A percentile compares a stretch with the other conserved stretches of the same genome.
Conservation (phyloP, 495 filamentous ascomycete genomes). For the Aspergillus coremiiformis region DNA sequence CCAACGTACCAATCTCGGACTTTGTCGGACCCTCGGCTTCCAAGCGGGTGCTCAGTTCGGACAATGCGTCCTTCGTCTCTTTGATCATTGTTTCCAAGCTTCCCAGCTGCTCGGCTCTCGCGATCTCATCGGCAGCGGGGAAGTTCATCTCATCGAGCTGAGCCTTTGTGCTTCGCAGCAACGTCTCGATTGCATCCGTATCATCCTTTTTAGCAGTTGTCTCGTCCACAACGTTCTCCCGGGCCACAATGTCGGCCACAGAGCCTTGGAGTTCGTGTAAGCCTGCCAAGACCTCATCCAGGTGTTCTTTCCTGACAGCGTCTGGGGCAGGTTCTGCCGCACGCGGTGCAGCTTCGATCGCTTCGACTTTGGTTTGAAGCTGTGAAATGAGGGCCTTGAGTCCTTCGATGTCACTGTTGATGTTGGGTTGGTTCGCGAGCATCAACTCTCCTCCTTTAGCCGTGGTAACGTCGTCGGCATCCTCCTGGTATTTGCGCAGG, state of each 20-base stretch:
- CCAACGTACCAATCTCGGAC: conserved; percentile 68
- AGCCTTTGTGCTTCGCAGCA: conserved; percentile 76
- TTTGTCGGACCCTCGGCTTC: conserved; percentile 60
- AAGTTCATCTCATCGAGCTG: conserved; percentile 71
- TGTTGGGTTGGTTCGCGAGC: conserved; percentile 42
- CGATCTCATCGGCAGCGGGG: conserved; percentile 49
- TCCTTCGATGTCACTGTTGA: conserved; percentile 68
- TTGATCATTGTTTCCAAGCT: conserved; percentile 60
- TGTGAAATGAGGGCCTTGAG: conserved; percentile 76
- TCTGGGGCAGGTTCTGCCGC: conserved; percentile 35
- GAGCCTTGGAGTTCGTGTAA: conserved; percentile 53
- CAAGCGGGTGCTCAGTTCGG: conserved; percentile 48
- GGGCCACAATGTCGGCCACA: conserved; percentile 39
- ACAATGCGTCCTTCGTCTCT: conserved; percentile 63
- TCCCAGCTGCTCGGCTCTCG: conserved; percentile 71
- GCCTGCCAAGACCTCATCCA: conserved; percentile 52
- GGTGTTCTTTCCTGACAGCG: conserved; percentile 48
- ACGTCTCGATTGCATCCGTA: conserved; percentile 78
- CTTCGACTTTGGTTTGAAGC: conserved; percentile 74
- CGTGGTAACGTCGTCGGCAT: conserved; percentile 33
- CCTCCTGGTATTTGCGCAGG: conserved; percentile 49
- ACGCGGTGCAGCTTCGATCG: conserved; percentile 57
- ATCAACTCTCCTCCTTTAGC: conserved; percentile 48
- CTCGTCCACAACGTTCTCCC: conserved; percentile 31
- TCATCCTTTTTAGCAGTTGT: conserved; percentile 60